Evolutionary conservation across 495 filamentous ascomycete genomes (phyloP).

Genomic region (Neurospora pannonica): DNA sequence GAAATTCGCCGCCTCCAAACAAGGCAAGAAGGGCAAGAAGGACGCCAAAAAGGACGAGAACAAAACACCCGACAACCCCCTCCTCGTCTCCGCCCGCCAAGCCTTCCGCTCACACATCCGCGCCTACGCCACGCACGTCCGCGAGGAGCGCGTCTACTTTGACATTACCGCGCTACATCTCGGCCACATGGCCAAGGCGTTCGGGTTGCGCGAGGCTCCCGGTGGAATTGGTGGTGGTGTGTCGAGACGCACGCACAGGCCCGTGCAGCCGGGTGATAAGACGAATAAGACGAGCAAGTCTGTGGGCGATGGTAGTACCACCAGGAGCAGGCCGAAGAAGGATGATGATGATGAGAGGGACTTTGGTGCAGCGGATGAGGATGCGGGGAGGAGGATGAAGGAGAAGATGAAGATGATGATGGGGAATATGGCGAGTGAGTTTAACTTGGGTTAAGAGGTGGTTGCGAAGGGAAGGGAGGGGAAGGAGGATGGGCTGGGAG

Average conservation of each 20-base stretch:
- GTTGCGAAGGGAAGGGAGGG: too few species aligned
- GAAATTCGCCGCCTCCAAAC: constrained; percentile 10
- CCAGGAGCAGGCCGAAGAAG: constrained; percentile 10
- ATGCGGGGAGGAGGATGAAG: constrained; percentile 65
- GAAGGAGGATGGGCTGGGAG: too few species aligned
- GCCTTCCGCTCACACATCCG: constrained; percentile 87
- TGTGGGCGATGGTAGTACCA: constrained; percentile 5
- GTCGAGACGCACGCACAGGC: constrained; percentile 26
- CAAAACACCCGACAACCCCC: constrained; percentile 14
- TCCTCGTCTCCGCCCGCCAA: constrained; percentile 62
- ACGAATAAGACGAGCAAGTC: neutral
- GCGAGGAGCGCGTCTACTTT: constrained; percentile 72
- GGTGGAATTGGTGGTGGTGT: constrained; percentile 57
- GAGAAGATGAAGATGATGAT: constrained; percentile 73
- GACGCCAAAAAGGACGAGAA: constrained; percentile 1
- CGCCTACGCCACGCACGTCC: constrained; percentile 89
- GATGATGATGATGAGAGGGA: constrained; percentile 28
- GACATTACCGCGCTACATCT: constrained; percentile 82
- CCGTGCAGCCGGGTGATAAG: constrained; percentile 13
- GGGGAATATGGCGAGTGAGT: constrained; percentile 61
- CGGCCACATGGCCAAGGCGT: constrained; percentile 89
- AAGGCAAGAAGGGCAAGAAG: constrained; percentile 13
- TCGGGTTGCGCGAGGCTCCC: constrained; percentile 78
- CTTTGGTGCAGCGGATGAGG: constrained; percentile 40
- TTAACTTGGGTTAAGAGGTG: constrained; percentile 66